These are phyloP conservation scores for Agrostemma githago DNA, from an alignment of 148 eudicot species.

Conservation along the genomic window DNA sequence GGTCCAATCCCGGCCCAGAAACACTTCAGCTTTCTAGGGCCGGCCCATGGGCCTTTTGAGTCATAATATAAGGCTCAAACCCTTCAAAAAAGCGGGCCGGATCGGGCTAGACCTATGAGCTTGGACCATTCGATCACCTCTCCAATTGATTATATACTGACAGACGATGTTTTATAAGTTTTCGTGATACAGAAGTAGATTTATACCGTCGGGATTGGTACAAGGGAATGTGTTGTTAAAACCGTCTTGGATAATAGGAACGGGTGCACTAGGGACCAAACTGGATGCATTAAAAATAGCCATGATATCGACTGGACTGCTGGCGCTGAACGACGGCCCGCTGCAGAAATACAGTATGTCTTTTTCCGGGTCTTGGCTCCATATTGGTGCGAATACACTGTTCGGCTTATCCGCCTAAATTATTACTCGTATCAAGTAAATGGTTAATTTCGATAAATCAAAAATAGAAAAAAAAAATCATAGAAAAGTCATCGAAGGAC, in stretches of 20 bases:
- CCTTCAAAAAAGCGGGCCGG: too few species aligned
- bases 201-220: conserved; percentile 4
- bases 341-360: conserved; percentile 13
- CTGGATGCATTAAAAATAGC: not conserved
- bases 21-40: too few species aligned
- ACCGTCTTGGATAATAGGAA: not conserved
- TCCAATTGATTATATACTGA: too few species aligned
- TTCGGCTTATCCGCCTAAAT: not conserved
- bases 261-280: not conserved
- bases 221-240: conserved; percentile 21
- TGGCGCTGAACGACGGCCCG: conserved; percentile 5
- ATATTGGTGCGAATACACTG: conserved; percentile 12
- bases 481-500: too few species aligned
- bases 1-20: too few species aligned
- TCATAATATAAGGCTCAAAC: too few species aligned
- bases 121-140: too few species aligned
- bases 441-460: not conserved
- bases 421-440: not conserved
- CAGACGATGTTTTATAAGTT: too few species aligned
- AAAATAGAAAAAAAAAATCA: too few species aligned
- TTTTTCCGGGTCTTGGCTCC: conserved; percentile 3
- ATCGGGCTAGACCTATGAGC: too few species aligned
- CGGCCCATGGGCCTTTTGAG: too few species aligned
- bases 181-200: not conserved
- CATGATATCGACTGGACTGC: not conserved